Percentiles rank a stretch among this genome's conserved stretches.
Conservation (phyloP, 441 rosid species). For the Euphorbia celastroides region DNA sequence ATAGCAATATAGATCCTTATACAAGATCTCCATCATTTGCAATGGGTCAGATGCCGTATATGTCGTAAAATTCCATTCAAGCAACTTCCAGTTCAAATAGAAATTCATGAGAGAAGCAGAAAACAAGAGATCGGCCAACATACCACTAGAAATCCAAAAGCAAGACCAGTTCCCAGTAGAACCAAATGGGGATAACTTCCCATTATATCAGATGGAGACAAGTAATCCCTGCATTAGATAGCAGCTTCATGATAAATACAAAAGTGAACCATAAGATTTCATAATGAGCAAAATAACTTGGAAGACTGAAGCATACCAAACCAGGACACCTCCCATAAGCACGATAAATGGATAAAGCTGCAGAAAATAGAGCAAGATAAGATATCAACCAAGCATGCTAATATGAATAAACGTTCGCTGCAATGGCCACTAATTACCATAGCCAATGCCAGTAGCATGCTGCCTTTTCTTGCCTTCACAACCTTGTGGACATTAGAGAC, state of each 20-base stretch:
- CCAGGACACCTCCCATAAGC: slow-evolving; percentile 67
- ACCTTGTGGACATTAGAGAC: slow-evolving; percentile 62
- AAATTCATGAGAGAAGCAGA: neutral
- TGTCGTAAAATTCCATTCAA: neutral
- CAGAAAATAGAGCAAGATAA: slow-evolving; percentile 20
- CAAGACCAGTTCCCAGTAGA: slow-evolving; percentile 90
- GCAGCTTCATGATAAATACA: slow-evolving; percentile 19
- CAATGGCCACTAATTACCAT: slow-evolving; percentile 46
- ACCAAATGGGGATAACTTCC: slow-evolving; percentile 84
- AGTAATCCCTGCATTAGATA: slow-evolving; percentile 68
- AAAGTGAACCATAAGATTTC: slow-evolving; percentile 6
- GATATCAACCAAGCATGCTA: slow-evolving; percentile 10
- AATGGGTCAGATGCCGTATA: neutral
- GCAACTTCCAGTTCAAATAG: neutral
- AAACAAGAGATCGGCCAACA: slow-evolving; percentile 15
- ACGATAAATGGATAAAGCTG: slow-evolving; percentile 79
- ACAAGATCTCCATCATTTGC: neutral
- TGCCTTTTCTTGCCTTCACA: slow-evolving; percentile 75
- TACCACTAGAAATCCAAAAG: slow-evolving; percentile 99
- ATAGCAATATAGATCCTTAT: neutral
- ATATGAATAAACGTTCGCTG: neutral
- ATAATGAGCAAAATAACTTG: slow-evolving; percentile 8
- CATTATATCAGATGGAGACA: slow-evolving; percentile 75
- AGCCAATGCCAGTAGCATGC: slow-evolving; percentile 77
- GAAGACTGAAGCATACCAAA: slow-evolving; percentile 45